Evolutionary conservation across 495 filamentous ascomycete genomes (phyloP).

Genomic region (Xylaria bambusicola): DNA sequence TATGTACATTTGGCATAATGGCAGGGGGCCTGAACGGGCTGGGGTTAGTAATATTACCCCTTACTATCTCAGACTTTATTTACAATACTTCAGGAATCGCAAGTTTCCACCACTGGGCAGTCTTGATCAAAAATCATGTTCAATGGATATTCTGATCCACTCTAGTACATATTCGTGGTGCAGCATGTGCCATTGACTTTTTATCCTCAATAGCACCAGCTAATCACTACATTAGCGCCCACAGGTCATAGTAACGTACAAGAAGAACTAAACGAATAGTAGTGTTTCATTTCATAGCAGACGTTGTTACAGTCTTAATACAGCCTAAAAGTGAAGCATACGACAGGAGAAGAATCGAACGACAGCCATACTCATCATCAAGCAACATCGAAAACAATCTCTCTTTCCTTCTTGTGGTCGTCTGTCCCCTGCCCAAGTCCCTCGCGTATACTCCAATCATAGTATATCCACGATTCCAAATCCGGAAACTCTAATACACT

Average conservation of each 20-base stretch:
- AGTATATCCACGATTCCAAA: background rate
- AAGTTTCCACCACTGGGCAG: background rate
- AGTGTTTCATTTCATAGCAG: constrained; percentile 11
- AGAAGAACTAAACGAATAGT: background rate
- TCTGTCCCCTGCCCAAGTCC: no score
- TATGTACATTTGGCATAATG: constrained; percentile 21
- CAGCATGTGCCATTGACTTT: no score
- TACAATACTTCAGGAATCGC: constrained; percentile 2
- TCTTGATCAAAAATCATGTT: no score
- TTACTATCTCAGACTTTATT: background rate
- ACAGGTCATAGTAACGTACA: no score
- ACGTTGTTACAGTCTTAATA: background rate
- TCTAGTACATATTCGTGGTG: no score
- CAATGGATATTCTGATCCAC: no score
- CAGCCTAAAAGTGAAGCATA: background rate
- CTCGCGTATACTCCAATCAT: background rate
- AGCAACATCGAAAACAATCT: background rate
- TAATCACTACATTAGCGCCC: no score
- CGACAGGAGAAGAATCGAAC: background rate
- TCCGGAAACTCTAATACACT: background rate
- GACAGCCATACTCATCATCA: background rate
- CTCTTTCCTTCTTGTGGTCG: no score
- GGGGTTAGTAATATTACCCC: constrained; percentile 10
- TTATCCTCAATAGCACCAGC: no score
- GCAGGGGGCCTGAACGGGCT: constrained; percentile 1